A percentile compares a stretch with the other conserved stretches of the same genome.
These are phyloP conservation scores for Pelomyxa schiedti DNA, from an alignment of 78 protist species.

Conservation along the genomic window DNA sequence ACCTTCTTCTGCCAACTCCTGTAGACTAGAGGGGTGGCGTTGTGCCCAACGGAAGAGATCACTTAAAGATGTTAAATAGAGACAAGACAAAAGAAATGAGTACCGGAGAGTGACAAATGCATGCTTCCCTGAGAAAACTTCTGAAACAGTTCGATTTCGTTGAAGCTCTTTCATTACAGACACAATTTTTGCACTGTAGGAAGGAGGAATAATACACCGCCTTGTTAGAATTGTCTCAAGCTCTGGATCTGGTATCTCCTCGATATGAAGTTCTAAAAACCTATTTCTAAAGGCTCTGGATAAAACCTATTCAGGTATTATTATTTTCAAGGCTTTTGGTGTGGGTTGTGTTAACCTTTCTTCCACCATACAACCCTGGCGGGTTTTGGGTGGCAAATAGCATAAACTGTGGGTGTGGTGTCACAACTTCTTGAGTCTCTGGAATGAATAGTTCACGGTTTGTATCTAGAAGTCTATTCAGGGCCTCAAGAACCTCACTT, in stretches of 20 bases:
- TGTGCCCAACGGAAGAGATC: constrained; percentile 98
- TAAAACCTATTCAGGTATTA: constrained; percentile 54
- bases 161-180: constrained; percentile 73
- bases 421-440: constrained; percentile 87
- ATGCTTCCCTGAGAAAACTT: constrained; percentile 83
- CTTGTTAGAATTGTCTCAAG: constrained; percentile 64
- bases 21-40: constrained; percentile 36
- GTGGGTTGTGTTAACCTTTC: too few relatives aligned
- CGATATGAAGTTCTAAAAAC: constrained; percentile 91
- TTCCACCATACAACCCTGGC: constrained; percentile 98
- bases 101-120: constrained; percentile 95
- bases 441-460: constrained; percentile 96
- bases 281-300: constrained; percentile 94
- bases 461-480: constrained; percentile 98
- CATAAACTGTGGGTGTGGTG: constrained; percentile 92
- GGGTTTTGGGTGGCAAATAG: constrained; percentile 99
- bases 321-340: too few relatives aligned
- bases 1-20: constrained; percentile 86
- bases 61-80: too few relatives aligned
- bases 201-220: constrained; percentile 80
- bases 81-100: too few relatives aligned
- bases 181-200: constrained; percentile 55
- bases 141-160: constrained; percentile 16
- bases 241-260: constrained; percentile 84
- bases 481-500: constrained; percentile 97